These are phyloP conservation scores for Oemleria cerasiformis DNA, from an alignment of 306 rosid species.

Conservation along the genomic window DNA sequence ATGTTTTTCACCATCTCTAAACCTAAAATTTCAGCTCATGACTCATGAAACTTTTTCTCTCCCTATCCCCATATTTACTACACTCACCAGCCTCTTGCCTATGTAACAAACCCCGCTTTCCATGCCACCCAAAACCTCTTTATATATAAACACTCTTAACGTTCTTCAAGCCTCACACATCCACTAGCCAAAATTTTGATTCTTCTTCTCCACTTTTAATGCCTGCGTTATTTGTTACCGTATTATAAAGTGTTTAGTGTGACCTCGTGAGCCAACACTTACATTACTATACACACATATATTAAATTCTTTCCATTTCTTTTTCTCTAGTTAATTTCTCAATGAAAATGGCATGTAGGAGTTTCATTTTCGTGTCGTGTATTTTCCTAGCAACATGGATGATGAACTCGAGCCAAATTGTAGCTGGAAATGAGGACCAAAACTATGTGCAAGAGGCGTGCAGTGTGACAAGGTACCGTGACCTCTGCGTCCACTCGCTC, in stretches of 20 bases:
- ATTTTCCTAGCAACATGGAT: conserved; percentile 22
- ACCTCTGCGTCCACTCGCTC: conserved; percentile 48
- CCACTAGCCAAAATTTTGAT: too few relatives aligned
- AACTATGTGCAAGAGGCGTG: conserved; percentile 57
- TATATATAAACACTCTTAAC: too few relatives aligned
- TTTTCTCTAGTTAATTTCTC: neutral
- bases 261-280: too few relatives aligned
- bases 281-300: too few relatives aligned
- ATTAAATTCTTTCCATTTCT: neutral
- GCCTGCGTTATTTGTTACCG: too few relatives aligned
- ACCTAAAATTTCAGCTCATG: conserved; percentile 11
- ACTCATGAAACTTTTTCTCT: neutral
- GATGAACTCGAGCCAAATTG: conserved; percentile 14
- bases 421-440: conserved; percentile 24
- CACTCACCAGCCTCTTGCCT: conserved; percentile 37
- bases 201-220: neutral
- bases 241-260: too few relatives aligned
- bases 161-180: neutral
- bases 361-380: conserved; percentile 9
- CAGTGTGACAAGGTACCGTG: conserved; percentile 46
- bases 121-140: conserved; percentile 12
- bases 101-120: conserved; percentile 7
- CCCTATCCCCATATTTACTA: conserved; percentile 16
- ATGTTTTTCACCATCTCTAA: conserved; percentile 14
- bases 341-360: neutral